phyloP scores from a whole-genome alignment of 2,329 filamentous ascomycete genomes.

The Huntiella decipiens region DNA sequence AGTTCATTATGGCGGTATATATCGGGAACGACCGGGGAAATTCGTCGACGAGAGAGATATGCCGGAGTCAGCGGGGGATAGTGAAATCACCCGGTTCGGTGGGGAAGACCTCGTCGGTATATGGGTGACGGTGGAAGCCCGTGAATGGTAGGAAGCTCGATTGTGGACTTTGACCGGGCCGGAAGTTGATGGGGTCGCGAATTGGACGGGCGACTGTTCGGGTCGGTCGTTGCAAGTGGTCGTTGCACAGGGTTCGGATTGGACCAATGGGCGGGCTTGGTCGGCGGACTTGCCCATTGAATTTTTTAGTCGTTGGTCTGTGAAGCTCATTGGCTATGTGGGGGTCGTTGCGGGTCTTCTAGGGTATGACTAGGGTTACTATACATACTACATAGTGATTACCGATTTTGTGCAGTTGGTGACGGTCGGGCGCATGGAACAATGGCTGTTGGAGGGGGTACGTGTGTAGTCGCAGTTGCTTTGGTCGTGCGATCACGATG shows the following conservation, averaged over 20 bases:
- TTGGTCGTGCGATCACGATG: no score
- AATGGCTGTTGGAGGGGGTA: neutral
- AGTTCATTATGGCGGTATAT: conserved; percentile 7
- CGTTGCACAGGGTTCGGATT: neutral
- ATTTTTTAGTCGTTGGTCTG: conserved; percentile 1
- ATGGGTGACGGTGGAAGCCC: neutral
- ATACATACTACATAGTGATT: neutral
- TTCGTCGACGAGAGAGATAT: neutral
- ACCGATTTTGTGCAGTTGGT: neutral
- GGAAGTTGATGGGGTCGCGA: neutral
- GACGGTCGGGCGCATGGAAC: neutral
- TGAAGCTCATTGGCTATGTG: conserved; percentile 2
- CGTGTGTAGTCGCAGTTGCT: no score
- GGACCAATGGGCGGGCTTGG: neutral
- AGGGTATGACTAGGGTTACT: neutral
- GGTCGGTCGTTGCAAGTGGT: no score
- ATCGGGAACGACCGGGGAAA: neutral
- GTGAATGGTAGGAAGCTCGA: neutral
- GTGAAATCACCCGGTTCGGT: neutral
- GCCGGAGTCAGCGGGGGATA: neutral
- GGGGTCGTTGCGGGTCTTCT: neutral
- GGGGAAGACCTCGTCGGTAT: neutral
- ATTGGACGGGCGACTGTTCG: neutral
- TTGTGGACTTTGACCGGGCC: neutral
- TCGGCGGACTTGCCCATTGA: conserved; percentile 2